Percentiles rank a stretch among this genome's conserved stretches.
These are phyloP conservation scores for Mycena sp. DNA, from an alignment of 1,284 basidiomycete species.

Conservation along the genomic window DNA sequence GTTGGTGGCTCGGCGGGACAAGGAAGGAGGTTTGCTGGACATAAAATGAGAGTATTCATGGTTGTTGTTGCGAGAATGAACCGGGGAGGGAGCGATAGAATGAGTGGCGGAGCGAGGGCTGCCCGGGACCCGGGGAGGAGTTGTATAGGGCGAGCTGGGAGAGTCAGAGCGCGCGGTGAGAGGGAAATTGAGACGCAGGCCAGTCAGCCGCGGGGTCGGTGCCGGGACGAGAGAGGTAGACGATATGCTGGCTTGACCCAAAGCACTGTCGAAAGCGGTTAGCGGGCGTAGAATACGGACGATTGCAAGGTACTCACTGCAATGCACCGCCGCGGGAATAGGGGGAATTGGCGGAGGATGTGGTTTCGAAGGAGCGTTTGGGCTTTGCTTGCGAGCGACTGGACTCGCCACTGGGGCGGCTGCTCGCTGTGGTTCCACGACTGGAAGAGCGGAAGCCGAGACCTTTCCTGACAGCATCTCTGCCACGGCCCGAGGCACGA, in stretches of 20 bases:
- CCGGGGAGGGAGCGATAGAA: slow-evolving; percentile 19
- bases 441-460: slow-evolving; percentile 55
- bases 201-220: slow-evolving; percentile 22
- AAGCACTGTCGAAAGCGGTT: slow-evolving; percentile 44
- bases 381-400: slow-evolving; percentile 57
- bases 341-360: slow-evolving; percentile 54
- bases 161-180: slow-evolving; percentile 18
- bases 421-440: slow-evolving; percentile 52
- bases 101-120: slow-evolving; percentile 31
- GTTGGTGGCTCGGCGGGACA: slow-evolving; percentile 24
- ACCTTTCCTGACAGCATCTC: slow-evolving; percentile 44
- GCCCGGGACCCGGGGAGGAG: slow-evolving; percentile 32
- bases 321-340: slow-evolving; percentile 58
- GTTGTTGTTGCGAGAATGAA: slow-evolving; percentile 8
- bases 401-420: slow-evolving; percentile 73
- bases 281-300: slow-evolving; percentile 32
- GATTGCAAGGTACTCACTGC: slow-evolving; percentile 56
- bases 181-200: slow-evolving; percentile 33
- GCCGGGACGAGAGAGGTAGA: slow-evolving; percentile 56
- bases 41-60: slow-evolving; percentile 22
- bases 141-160: slow-evolving; percentile 22
- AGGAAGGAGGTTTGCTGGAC: slow-evolving; percentile 8
- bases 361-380: slow-evolving; percentile 69
- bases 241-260: slow-evolving; percentile 69
- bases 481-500: slow-evolving; percentile 31